Evolutionary conservation across 805 yeast species (phyloP).

Genomic region (Ogataea kodamae): DNA sequence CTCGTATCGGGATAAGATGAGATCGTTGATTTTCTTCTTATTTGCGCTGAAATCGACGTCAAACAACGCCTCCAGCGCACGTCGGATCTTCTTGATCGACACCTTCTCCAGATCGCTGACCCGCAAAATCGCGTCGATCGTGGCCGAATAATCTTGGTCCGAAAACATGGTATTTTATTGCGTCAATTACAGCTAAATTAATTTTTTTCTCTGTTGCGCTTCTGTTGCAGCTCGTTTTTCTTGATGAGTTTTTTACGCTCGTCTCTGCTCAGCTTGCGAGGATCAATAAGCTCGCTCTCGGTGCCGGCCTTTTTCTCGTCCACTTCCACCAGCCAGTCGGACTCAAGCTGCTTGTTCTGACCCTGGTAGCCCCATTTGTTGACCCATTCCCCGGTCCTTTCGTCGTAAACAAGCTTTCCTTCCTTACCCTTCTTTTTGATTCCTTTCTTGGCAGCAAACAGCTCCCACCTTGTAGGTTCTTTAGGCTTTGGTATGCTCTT

Average conservation of each 20-base stretch:
- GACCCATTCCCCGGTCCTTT: slow-evolving; percentile 89
- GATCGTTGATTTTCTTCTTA: slow-evolving; percentile 54
- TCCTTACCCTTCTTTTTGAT: slow-evolving; percentile 85
- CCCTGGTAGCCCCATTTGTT: slow-evolving; percentile 99
- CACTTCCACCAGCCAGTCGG: slow-evolving; percentile 95
- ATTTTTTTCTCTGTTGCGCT: slow-evolving; percentile 52
- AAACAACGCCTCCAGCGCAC: slow-evolving; percentile 69
- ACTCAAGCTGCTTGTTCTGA: slow-evolving; percentile 78
- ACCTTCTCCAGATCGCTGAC: slow-evolving; percentile 68
- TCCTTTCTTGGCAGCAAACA: slow-evolving; percentile 93
- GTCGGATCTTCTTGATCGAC: slow-evolving; percentile 66
- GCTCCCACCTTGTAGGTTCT: slow-evolving; percentile 94
- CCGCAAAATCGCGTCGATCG: slow-evolving; percentile 69
- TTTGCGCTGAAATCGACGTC: slow-evolving; percentile 46
- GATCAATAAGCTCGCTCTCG: slow-evolving; percentile 71
- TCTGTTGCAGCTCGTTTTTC: slow-evolving; percentile 82
- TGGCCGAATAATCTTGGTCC: slow-evolving; percentile 45
- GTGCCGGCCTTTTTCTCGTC: slow-evolving; percentile 60
- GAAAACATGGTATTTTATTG: slow-evolving; percentile 7
- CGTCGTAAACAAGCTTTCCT: slow-evolving; percentile 88
- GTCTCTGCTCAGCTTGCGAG: slow-evolving; percentile 74
- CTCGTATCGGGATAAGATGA: slow-evolving; percentile 55
- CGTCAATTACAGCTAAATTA: slow-evolving; percentile 1
- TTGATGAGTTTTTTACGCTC: slow-evolving; percentile 83
- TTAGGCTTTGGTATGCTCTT: slow-evolving; percentile 91